Percentiles rank a stretch among this genome's conserved stretches.
Evolutionary conservation across 768 basidiomycete species (phyloP).

Genomic region (button mushroom (Agaricus bisporus)): DNA sequence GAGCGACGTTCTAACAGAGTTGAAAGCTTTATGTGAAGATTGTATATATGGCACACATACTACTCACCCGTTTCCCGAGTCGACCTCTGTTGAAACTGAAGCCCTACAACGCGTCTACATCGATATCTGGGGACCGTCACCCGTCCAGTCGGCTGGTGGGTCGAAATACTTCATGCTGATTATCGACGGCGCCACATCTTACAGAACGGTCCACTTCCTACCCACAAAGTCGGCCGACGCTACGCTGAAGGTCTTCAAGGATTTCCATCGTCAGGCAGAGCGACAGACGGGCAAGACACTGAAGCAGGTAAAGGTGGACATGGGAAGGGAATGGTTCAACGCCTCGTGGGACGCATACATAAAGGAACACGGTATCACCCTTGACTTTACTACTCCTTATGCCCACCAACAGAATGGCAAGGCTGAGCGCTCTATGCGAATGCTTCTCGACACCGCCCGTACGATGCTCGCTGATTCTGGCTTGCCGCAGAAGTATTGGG

Average conservation of each 20-base stretch:
- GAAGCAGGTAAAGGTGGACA: not conserved
- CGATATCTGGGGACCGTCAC: constrained; percentile 21
- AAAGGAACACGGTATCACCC: not conserved
- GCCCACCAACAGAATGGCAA: constrained; percentile 25
- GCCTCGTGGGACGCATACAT: not conserved
- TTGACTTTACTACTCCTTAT: constrained; percentile 20
- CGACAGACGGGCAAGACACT: constrained; percentile 13
- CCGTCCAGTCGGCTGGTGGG: constrained; percentile 12
- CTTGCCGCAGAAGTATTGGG: constrained; percentile 16
- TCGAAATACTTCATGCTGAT: constrained; percentile 21
- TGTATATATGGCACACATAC: constrained; percentile 22
- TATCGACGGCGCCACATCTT: constrained; percentile 15
- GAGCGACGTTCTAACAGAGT: too few species aligned
- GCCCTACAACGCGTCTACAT: constrained; percentile 15
- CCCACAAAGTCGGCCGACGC: constrained; percentile 16
- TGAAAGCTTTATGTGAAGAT: too few species aligned
- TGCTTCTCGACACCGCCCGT: constrained; percentile 18
- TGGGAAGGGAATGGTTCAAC: constrained; percentile 13
- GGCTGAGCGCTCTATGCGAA: constrained; percentile 21
- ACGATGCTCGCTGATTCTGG: constrained; percentile 17
- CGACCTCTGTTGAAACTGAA: constrained; percentile 12
- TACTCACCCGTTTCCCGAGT: constrained; percentile 17
- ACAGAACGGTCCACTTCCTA: constrained; percentile 15
- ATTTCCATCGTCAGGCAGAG: constrained; percentile 13
- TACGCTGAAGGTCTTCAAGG: constrained; percentile 10